Conservation (phyloP, 306 rosid species). For the Canavalia ensiformis region DNA sequence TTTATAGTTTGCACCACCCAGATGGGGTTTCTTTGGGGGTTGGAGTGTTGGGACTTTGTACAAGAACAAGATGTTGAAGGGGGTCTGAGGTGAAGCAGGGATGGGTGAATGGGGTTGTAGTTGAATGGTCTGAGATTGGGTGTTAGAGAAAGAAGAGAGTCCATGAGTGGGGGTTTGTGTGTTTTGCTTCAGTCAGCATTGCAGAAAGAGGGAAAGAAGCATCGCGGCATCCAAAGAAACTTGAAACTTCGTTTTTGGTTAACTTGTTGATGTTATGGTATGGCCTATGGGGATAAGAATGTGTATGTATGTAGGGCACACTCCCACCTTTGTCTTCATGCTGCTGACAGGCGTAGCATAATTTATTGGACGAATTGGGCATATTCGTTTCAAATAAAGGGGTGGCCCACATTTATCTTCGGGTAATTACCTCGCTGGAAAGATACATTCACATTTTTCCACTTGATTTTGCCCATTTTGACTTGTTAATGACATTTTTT, state of each 20-base stretch:
- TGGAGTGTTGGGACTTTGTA: conserved; percentile 35
- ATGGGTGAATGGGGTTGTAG: conserved; percentile 27
- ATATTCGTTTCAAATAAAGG: conserved; percentile 21
- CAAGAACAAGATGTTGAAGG: conserved; percentile 39
- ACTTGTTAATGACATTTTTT: no score
- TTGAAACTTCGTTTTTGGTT: background rate
- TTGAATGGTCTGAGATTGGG: conserved; percentile 47
- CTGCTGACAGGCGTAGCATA: background rate
- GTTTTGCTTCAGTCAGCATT: conserved; percentile 63
- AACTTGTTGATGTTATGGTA: no score
- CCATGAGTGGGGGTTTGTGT: conserved; percentile 56
- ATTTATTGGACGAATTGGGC: background rate
- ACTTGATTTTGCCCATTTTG: no score
- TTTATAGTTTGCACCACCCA: conserved; percentile 49
- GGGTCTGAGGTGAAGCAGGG: conserved; percentile 43
- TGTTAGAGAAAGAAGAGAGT: conserved; percentile 52
- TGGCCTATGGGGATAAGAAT: background rate
- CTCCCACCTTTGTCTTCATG: background rate
- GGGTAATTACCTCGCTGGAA: no score
- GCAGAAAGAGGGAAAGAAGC: conserved; percentile 25
- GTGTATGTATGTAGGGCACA: background rate
- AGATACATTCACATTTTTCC: no score
- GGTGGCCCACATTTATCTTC: no score
- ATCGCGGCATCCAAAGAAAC: background rate
- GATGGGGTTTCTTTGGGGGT: conserved; percentile 41